Evolutionary conservation across 169 alveolate genomes (phyloP), one percentile per base, ranked within the genome.

Genomic region (Pseudocohnilembus persalinus): DNA sequence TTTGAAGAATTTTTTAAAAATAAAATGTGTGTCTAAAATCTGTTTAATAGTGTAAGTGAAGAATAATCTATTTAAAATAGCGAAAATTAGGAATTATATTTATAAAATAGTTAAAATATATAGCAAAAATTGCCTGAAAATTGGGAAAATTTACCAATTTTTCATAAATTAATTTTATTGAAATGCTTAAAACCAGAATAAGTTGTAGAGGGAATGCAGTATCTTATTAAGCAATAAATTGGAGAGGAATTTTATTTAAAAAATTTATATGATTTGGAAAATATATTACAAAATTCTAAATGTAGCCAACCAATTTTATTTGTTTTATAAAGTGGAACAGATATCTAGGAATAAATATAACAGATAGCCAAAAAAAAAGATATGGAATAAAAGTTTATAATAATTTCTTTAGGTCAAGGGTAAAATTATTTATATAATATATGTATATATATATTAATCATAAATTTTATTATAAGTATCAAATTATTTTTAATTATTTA

Each of bases 371-470:
- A 89, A 28, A 93, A 86, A 34, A 88, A 87, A 65, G 88, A 90
- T 33, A 88, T 88, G 68, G 4, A 11, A 11, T 11, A 49, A 32
- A 90, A 89, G 32, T 84, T 94, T 74, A 76, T 77, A 28, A 83
- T 94, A 25, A 91, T 92, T 24, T 95, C 97, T 16, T 88, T 96
- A 49, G 97, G 97, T 26, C 93, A 94, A 85, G 97, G 97, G 1
- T 93, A 95, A 91, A 95, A 97, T 25, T 81, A 49, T 49, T 49
- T 49, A 49, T 49, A 11, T 49, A 49, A 49, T 49, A 11, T 49
- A 49, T 11, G 20, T 49, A 49, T 49, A 11, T 11, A n/a, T n/a
- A n/a, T n/a, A n/a, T n/a, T n/a, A n/a, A n/a, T n/a, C n/a, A n/a
- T n/a, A n/a, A n/a, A n/a, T n/a, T n/a, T n/a, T n/a, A n/a, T n/a